Evolutionary conservation across 169 alveolate genomes (phyloP).

Genomic region (Plasmodium yoelii): DNA sequence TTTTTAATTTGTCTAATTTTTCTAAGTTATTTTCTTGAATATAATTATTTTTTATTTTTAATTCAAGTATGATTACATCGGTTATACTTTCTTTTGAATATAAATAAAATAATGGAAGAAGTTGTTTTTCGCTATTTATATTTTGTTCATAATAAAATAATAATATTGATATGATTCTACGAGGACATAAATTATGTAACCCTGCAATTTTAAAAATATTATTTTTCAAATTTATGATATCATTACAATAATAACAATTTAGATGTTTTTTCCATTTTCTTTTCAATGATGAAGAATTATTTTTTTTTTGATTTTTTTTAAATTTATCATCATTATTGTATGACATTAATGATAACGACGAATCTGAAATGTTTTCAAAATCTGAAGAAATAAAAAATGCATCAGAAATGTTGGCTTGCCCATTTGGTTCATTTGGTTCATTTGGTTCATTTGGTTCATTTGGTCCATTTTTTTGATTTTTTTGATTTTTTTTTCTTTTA

Average conservation of each 20-base stretch:
- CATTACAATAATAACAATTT: conserved; percentile 53
- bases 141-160: conserved; percentile 58
- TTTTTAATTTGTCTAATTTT: conserved; percentile 27
- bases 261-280: conserved; percentile 33
- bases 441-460: neutral
- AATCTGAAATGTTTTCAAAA: neutral
- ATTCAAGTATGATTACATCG: conserved; percentile 35
- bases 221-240: conserved; percentile 37
- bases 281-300: neutral
- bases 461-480: neutral
- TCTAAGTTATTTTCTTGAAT: conserved; percentile 24
- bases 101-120: conserved; percentile 44
- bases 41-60: conserved; percentile 42
- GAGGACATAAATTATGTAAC: conserved; percentile 56
- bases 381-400: too few species aligned
- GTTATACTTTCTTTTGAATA: conserved; percentile 63
- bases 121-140: conserved; percentile 41
- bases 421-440: neutral
- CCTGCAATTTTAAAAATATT: conserved; percentile 40
- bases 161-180: conserved; percentile 40
- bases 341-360: neutral
- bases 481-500: neutral
- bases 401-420: neutral
- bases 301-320: neutral
- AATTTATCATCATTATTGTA: neutral